Base-by-base conservation (phyloP, 345 rosid species). In the Eucalyptus lansdowneana region DNA sequence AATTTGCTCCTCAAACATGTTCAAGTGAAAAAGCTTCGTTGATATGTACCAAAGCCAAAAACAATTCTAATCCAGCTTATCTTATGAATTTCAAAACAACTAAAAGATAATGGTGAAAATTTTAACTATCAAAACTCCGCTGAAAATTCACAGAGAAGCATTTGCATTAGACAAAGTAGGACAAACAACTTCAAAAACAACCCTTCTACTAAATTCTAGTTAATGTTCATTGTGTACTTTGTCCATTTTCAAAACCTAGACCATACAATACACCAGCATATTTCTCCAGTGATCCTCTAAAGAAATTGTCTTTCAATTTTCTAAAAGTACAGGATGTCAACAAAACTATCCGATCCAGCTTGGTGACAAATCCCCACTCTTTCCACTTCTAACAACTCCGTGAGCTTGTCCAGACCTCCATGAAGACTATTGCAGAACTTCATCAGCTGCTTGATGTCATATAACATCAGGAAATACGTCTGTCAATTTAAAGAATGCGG, bases 181-280 rank as follows among this genome's bases (percentile, higher is more conserved):
- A 40, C 47, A 76, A 40, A 40, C 47, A 76, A 2, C 83, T 76
- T 76, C 83, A 40, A 76, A 40, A 76, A 76, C 83, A 76, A 76
- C 47, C 83, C 83, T 76, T 76, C 83, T 76, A 76, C 83, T 40
- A 76, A 40, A 76, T 40, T 76, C 83, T 76, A 76, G 27, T 42
- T 21, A 21, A 40, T 37, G 83, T 40, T 76, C 47, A 2, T 40
- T 76, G 83, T 40, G 90, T 54, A 90, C n/a, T 90, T 88, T 92
- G 96, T 90, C 93, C 95, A 94, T 95, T 96, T 90, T 96, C 96
- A 88, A 96, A 96, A 89, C 98, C 99, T 94, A 96, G 93, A 44
- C 98, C 99, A 89, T 96, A 97, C 94, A 97, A 94, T 86, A 96
- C 97, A 86, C 98, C 98, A 47, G 96, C 94, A 91, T 96, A 96